Conservation (phyloP, 192 early-diverging fungal genomes). For the Backusella australiensis region DNA sequence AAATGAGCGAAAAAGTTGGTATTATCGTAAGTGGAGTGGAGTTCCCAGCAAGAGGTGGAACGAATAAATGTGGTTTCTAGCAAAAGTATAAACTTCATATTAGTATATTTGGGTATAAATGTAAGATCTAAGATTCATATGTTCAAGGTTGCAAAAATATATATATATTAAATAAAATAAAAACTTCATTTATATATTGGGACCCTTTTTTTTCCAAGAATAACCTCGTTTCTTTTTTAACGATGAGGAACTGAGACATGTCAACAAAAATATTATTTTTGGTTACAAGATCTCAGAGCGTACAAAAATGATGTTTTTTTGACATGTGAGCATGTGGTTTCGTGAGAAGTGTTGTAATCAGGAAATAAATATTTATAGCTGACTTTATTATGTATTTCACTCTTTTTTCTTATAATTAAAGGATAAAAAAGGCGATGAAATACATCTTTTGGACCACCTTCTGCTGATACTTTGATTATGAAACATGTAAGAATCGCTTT, state of each 20-base stretch:
- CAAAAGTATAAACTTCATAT: background rate
- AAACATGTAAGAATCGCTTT: background rate
- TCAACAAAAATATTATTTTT: background rate
- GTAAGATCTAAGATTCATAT: background rate
- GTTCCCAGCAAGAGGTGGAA: background rate
- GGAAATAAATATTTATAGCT: background rate
- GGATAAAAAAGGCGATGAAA: background rate
- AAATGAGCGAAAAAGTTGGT: background rate
- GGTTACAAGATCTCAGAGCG: background rate
- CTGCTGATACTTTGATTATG: background rate
- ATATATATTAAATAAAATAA: background rate
- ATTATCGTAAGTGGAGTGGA: background rate
- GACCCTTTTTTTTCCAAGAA: background rate
- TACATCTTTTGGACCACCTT: no score
- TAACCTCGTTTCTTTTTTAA: background rate
- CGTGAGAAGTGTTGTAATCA: background rate
- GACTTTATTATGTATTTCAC: no score
- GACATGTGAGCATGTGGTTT: background rate
- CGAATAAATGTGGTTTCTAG: background rate
- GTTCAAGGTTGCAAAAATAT: background rate
- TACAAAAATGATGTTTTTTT: background rate
- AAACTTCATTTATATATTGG: background rate
- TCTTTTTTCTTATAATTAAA: background rate
- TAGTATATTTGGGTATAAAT: background rate
- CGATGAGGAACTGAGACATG: background rate